Percentiles rank a stretch among this genome's conserved stretches.
phyloP scores from a whole-genome alignment of 2,329 filamentous ascomycete genomes.

The Orbilia javanica region DNA sequence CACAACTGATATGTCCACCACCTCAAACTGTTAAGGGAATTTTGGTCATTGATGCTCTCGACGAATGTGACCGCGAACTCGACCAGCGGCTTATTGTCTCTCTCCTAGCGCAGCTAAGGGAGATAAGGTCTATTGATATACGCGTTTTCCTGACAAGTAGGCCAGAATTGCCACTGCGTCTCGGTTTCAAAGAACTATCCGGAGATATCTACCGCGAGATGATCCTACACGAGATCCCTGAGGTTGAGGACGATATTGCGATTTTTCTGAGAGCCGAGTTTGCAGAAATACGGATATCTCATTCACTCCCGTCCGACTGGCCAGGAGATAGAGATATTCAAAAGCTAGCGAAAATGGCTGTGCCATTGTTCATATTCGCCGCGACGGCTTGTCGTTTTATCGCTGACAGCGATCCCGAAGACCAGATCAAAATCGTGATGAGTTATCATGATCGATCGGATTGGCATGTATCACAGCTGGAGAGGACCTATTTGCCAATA shows the following conservation, averaged over 20 bases:
- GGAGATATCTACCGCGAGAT: conserved; percentile 63
- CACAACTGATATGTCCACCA: background rate
- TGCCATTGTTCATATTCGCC: conserved; percentile 40
- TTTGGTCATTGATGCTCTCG: conserved; percentile 64
- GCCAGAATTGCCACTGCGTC: conserved; percentile 65
- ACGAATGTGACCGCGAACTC: conserved; percentile 64
- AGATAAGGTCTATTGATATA: conserved; percentile 41
- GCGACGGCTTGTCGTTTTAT: conserved; percentile 36
- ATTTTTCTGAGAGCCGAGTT: conserved; percentile 64
- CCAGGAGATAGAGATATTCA: background rate
- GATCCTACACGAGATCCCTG: conserved; percentile 65
- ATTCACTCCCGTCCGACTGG: background rate
- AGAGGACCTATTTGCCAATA: conserved; percentile 13
- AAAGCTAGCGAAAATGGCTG: conserved; percentile 15
- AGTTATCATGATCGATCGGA: background rate
- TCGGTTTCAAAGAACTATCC: conserved; percentile 64
- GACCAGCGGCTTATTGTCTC: conserved; percentile 63
- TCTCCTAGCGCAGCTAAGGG: conserved; percentile 59
- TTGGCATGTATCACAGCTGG: conserved; percentile 1
- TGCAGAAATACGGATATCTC: conserved; percentile 60
- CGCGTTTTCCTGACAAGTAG: conserved; percentile 67
- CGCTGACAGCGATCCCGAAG: conserved; percentile 12
- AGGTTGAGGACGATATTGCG: conserved; percentile 65
- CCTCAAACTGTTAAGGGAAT: conserved; percentile 32
- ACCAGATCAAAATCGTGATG: conserved; percentile 16